phyloP scores from a whole-genome alignment of 2,329 filamentous ascomycete genomes.

The Colletotrichum agaves region DNA sequence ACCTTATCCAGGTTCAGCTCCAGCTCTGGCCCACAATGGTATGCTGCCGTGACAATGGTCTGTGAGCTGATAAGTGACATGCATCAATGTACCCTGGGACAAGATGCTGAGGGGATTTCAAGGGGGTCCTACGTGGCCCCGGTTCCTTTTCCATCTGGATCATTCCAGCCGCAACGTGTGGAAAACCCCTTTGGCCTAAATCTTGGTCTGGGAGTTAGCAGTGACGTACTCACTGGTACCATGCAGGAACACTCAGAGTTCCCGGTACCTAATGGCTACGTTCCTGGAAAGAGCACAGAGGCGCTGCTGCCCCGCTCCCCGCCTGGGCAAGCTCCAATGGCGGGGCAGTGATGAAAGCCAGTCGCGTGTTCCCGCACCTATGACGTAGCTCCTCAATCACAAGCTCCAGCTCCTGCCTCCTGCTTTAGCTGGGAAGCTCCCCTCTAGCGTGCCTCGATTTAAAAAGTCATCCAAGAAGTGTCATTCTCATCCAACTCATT shows the following conservation, averaged over 20 bases:
- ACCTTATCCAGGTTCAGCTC: constrained; percentile 9
- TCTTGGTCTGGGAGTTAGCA: constrained; percentile 28
- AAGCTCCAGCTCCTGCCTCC: constrained; percentile 31
- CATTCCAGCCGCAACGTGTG: constrained; percentile 34
- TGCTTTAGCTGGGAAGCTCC: constrained; percentile 26
- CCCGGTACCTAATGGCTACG: constrained; percentile 31
- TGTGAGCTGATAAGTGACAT: not conserved
- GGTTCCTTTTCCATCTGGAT: constrained; percentile 29
- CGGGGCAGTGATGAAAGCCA: constrained; percentile 37
- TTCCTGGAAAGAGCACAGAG: constrained; percentile 30
- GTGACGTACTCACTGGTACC: constrained; percentile 34
- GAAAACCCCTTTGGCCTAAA: constrained; percentile 27
- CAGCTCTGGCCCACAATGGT: constrained; percentile 13
- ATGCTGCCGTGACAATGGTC: constrained; percentile 9
- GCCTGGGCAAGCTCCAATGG: constrained; percentile 35
- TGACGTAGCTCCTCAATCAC: constrained; percentile 39
- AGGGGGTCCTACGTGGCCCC: not conserved
- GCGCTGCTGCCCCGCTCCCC: constrained; percentile 32
- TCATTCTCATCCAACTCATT: not conserved
- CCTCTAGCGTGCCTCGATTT: constrained; percentile 14
- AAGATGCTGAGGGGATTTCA: not conserved
- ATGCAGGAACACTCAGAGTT: constrained; percentile 37
- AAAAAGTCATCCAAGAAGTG: constrained; percentile 20
- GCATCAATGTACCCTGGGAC: constrained; percentile 9
- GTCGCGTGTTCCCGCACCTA: constrained; percentile 38